Base-by-base conservation (phyloP, 2,329 filamentous ascomycete genomes). In the Periconia sp. region DNA sequence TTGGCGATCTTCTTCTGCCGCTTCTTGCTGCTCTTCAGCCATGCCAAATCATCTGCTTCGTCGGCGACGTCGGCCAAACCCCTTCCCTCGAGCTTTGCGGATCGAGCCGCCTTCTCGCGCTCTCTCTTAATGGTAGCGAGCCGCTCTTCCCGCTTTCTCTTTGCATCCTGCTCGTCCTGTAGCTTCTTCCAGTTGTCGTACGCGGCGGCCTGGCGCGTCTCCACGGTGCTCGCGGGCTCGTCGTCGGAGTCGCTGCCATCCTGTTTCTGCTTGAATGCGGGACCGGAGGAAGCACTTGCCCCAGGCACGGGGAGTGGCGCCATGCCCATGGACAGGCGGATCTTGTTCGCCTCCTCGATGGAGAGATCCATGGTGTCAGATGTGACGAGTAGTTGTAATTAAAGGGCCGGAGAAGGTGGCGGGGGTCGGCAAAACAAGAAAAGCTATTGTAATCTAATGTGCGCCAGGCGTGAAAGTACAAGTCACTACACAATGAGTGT, bases 301-400 rank as follows among this genome's bases (percentile, higher is more conserved):
- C 89, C 89, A 18, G 92, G 88, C 9, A 95, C 88, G 17, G 91
- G 89, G 62, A 97, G 76, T 18, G 91, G 92, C 66, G 92, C 89
- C 78, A 96, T 84, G 64, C 92, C 92, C 75, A 96, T 84, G 36
- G 90, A 89, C 59, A 86, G 79, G 61, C 92, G 90, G 63, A 96
- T 87, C 66, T 92, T 88, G 76, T 97, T 97, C 55, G 89, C 90
- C 79, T 96, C 91, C 72, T 95, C 89, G 65, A 97, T 92, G 40
- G 63, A 65, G 34, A 70, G 57, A 57, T 69, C 61, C 57, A 63
- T 65, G 55, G 28, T 48, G 36, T 32, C 49, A 19, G n/a, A 39
- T 33, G 40, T 39, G 40, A 28, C 21, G 36, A 32, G 23, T n/a
- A 9, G 36, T 30, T 13, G 35, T 40, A 24, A 23, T 21, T 28